Base-by-base conservation (phyloP, 1,139 yeast genomes). In the Yamadazyma songkhlaensis region DNA sequence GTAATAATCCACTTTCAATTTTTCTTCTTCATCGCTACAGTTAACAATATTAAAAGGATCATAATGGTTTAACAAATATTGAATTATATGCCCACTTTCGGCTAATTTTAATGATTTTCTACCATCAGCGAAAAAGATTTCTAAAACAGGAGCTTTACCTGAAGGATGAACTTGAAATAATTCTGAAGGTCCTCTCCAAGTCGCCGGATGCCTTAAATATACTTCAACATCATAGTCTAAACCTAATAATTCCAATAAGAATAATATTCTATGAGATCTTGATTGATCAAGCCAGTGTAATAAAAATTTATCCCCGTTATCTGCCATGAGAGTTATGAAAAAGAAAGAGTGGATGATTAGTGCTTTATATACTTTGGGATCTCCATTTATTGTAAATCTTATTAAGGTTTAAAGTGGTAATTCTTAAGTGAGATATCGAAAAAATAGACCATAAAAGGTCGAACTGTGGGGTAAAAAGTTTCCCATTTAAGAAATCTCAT, bases 61-160 rank as follows among this genome's bases (percentile, higher is more conserved):
- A 46, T 71, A 72, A 37, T 68, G 49, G 17, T 57, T 49, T 29
- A 74, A 45, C 29, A 76, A 46, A 47, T 70, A 72, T 44, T 64
- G 74, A 34, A 73, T 59, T 10, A 76, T 75, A 32, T 59, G 58
- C 1, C 81, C 81, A 37, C 71, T 64, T 49, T 76, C 81, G 4
- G 70, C 72, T 28, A 75, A 54, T 37, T 56, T 53, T 15, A 63
- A 36, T 8, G 52, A 48, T 5, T 50, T 50, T 29, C 62, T 57
- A 9, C 79, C 79, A 49, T 74, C 74, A 22, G 60, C 67, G 39
- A 59, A 66, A n/a, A 57, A 50, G 13, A 78, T 61, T 39, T 74
- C 77, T 32, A 78, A 53, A 4, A 79, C 54, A 0, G 86, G 85
- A 1, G 77, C 60, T 49, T 76, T 77, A 1, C 84, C 84, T 4